Percentiles rank a stretch among this genome's conserved stretches.
Conservation (phyloP, 441 rosid species). For the Dalechampia spathulata region DNA sequence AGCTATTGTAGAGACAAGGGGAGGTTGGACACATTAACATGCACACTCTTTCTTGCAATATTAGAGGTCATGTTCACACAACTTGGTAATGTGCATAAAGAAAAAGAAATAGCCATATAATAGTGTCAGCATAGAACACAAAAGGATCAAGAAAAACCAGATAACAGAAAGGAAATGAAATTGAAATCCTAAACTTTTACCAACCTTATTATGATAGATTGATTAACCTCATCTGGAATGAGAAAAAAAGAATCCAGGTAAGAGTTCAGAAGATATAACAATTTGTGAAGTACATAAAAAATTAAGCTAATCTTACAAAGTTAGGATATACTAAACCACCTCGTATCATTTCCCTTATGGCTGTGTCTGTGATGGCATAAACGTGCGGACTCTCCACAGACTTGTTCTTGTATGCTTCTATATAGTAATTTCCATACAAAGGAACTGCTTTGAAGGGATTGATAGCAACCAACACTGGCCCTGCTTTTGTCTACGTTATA, state of each 20-base stretch:
- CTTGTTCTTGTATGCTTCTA: slow-evolving; percentile 81
- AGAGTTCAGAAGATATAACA: slow-evolving; percentile 11
- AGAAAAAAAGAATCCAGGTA: slow-evolving; percentile 20
- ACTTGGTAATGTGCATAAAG: too few relatives aligned
- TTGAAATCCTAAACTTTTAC: slow-evolving; percentile 16
- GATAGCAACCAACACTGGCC: slow-evolving; percentile 93
- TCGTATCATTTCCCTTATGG: slow-evolving; percentile 94
- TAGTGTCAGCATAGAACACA: background rate
- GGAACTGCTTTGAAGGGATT: slow-evolving; percentile 95
- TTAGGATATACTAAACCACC: slow-evolving; percentile 38
- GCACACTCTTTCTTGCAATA: too few relatives aligned
- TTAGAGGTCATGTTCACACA: too few relatives aligned
- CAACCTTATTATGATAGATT: slow-evolving; percentile 98
- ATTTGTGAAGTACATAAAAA: background rate
- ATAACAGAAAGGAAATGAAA: slow-evolving; percentile 2
- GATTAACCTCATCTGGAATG: slow-evolving; percentile 93
- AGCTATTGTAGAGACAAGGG: too few relatives aligned
- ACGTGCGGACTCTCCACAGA: slow-evolving; percentile 86
- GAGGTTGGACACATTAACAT: too few relatives aligned
- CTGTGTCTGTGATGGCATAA: slow-evolving; percentile 93
- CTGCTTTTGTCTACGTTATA: slow-evolving; percentile 84
- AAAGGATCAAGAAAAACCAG: background rate
- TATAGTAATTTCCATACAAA: slow-evolving; percentile 65
- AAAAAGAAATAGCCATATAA: too few relatives aligned
- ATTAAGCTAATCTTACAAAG: slow-evolving; percentile 10